Percentiles rank a stretch among this genome's conserved stretches.
Evolutionary conservation across 371 early-diverging fungal genomes (phyloP).

Genomic region (Paraphysoderma sedebokerense): DNA sequence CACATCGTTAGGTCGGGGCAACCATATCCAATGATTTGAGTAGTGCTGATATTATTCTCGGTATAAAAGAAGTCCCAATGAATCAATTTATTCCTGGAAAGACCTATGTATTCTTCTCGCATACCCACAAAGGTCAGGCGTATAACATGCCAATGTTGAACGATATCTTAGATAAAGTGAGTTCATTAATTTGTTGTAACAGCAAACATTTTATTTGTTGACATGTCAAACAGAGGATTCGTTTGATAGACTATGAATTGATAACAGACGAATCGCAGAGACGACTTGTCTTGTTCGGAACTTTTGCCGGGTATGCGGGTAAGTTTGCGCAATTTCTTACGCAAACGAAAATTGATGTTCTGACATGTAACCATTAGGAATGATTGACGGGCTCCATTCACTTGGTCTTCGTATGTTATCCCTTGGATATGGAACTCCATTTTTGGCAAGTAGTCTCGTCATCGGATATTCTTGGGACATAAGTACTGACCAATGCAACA

Average conservation of each 20-base stretch:
- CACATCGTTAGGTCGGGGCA: constrained; percentile 56
- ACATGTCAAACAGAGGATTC: constrained; percentile 38
- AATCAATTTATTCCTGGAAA: constrained; percentile 61
- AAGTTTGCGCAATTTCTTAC: constrained; percentile 8
- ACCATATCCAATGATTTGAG: constrained; percentile 69
- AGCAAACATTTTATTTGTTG: constrained; percentile 4
- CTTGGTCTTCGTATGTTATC: constrained; percentile 81
- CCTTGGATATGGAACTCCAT: constrained; percentile 80
- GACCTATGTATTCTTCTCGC: constrained; percentile 88
- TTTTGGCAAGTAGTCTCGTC: constrained; percentile 40
- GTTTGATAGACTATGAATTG: constrained; percentile 89
- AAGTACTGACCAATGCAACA: no score
- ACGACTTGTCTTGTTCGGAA: constrained; percentile 81
- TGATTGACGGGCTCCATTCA: constrained; percentile 83
- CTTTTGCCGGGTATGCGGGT: constrained; percentile 92
- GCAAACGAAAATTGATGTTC: not conserved
- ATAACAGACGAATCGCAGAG: constrained; percentile 59
- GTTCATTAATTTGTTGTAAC: constrained; percentile 6
- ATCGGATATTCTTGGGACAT: no score
- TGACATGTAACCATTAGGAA: constrained; percentile 19
- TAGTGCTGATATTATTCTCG: constrained; percentile 76
- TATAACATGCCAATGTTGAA: constrained; percentile 88
- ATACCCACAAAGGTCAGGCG: constrained; percentile 88
- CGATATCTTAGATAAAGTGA: constrained; percentile 66
- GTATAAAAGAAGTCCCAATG: constrained; percentile 93